Base-by-base conservation (phyloP, 2,329 filamentous ascomycete genomes). In the Sclerotinia spermophila region DNA sequence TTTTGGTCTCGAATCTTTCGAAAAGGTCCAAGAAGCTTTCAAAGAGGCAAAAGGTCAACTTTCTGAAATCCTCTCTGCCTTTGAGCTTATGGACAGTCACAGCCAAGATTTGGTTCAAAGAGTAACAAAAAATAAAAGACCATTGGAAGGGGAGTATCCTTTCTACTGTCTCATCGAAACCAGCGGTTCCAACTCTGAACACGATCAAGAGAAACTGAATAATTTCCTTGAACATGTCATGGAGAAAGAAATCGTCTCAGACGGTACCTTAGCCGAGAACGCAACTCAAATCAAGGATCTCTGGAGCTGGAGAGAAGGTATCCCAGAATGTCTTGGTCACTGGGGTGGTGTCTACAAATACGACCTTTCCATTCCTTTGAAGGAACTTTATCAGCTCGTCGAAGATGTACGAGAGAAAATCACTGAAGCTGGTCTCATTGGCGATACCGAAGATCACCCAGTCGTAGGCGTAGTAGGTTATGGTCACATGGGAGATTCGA, bases 131-230 rank as follows among this genome's bases (percentile, higher is more conserved):
- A 92, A 91, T 78, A 92, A 91, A 78, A 86, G 89, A 71, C 96
- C 96, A 0, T 85, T 99, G 3, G 94, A 97, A 75, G 89, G 86
- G 69, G 89, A 94, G 51, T 86, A 97, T 78, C 93, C 94, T 0
- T 99, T 99, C 83, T 99, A 98, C 85, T 97, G 95, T 80, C 85
- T 99, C 64, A 89, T 99, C 73, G 96, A 99, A 84, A 99, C 96
- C 30, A 97, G 93, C 79, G 96, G 96, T 15, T 97, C 93, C 56
- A 97, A 97, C 81, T 84, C 89, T 17, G 96, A 98, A 74, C 96
- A 99, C 80, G 96, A 99, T 81, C 90, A 88, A 79, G 94, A 90
- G 80, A 99, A 99, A 84, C 86, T 99, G 13, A 92, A 96, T 79
- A 85, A 85, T 2, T 98, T 98, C 82, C 86, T 99, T 30, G 95